Conservation (phyloP, 306 rosid genomes). For the Cicer yamashitae region DNA sequence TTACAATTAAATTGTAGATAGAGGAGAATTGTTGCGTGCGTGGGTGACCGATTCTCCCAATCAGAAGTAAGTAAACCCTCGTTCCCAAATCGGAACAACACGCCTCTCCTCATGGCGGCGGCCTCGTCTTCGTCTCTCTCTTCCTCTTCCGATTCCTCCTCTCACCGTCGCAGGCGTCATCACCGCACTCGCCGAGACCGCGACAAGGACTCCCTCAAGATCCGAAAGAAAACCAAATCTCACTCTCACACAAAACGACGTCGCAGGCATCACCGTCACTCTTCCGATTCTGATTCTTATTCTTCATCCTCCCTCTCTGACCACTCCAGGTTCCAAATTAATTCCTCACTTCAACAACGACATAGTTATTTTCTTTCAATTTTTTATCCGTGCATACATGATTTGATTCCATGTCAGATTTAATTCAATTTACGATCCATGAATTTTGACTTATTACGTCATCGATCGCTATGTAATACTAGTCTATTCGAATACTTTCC, state of each 20-base stretch:
- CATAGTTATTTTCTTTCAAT: not conserved
- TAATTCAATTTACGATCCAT: constrained; percentile 5
- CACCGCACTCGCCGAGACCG: constrained; percentile 61
- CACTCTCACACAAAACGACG: constrained; percentile 70
- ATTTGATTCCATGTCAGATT: not conserved
- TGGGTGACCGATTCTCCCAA: constrained; percentile 15
- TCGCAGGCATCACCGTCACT: constrained; percentile 67
- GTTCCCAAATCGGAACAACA: constrained; percentile 25
- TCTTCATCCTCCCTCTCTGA: constrained; percentile 63
- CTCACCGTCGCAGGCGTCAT: constrained; percentile 61
- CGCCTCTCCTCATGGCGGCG: constrained; percentile 64
- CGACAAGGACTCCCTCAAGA: constrained; percentile 65
- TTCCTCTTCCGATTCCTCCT: constrained; percentile 50
- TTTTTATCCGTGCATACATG: not conserved
- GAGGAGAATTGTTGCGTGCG: too few species aligned
- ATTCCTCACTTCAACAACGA: not conserved
- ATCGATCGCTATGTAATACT: not conserved
- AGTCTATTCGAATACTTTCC: not conserved
- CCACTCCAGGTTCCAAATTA: constrained; percentile 57
- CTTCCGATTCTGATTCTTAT: constrained; percentile 53
- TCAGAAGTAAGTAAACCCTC: constrained; percentile 51
- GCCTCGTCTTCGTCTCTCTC: constrained; percentile 69
- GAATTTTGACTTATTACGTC: not conserved
- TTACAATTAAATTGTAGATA: too few species aligned
- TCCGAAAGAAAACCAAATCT: constrained; percentile 73